A percentile compares a stretch with the other conserved stretches of the same genome.
These are phyloP conservation scores for Penicillium rolfsii DNA, from an alignment of 2,329 filamentous ascomycete genomes.

Conservation along the genomic window DNA sequence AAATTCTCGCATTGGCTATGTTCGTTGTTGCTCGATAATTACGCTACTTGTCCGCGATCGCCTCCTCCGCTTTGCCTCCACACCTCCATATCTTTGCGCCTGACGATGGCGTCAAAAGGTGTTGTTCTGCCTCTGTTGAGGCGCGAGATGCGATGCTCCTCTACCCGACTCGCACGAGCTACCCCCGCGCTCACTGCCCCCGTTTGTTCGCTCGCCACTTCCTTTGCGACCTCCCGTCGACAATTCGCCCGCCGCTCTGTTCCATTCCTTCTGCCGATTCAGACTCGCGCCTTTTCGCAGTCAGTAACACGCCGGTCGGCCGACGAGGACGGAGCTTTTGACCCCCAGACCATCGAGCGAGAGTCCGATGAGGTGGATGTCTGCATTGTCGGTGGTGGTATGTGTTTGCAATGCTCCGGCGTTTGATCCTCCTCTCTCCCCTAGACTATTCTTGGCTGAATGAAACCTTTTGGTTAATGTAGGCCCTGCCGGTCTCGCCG, in stretches of 20 bases:
- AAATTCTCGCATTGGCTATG: slow-evolving; percentile 19
- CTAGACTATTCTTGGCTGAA: slow-evolving; percentile 7
- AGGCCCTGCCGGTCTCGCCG: slow-evolving; percentile 88
- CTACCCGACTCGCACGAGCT: slow-evolving; percentile 35
- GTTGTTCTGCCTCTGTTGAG: slow-evolving; percentile 47
- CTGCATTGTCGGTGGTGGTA: slow-evolving; percentile 89
- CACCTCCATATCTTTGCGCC: background rate
- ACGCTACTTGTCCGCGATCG: slow-evolving; percentile 4
- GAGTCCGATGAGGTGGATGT: slow-evolving; percentile 95
- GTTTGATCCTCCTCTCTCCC: background rate
- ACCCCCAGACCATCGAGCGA: slow-evolving; percentile 72
- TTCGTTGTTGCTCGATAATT: slow-evolving; percentile 14
- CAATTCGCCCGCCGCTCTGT: slow-evolving; percentile 26
- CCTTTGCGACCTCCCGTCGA: slow-evolving; percentile 25
- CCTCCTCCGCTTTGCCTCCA: background rate
- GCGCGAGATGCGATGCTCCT: slow-evolving; percentile 39
- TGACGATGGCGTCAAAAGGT: slow-evolving; percentile 47
- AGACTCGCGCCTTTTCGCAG: slow-evolving; percentile 51
- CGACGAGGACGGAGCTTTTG: slow-evolving; percentile 61
- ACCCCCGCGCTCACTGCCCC: slow-evolving; percentile 29
- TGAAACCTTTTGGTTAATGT: slow-evolving; percentile 10
- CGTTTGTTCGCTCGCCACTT: slow-evolving; percentile 24
- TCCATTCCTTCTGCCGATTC: slow-evolving; percentile 30
- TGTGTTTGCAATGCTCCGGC: slow-evolving; percentile 21
- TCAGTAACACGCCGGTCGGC: slow-evolving; percentile 47